Evolutionary conservation across 116 monocot species (phyloP).

Genomic region (Phalaenopsis hybrid): DNA sequence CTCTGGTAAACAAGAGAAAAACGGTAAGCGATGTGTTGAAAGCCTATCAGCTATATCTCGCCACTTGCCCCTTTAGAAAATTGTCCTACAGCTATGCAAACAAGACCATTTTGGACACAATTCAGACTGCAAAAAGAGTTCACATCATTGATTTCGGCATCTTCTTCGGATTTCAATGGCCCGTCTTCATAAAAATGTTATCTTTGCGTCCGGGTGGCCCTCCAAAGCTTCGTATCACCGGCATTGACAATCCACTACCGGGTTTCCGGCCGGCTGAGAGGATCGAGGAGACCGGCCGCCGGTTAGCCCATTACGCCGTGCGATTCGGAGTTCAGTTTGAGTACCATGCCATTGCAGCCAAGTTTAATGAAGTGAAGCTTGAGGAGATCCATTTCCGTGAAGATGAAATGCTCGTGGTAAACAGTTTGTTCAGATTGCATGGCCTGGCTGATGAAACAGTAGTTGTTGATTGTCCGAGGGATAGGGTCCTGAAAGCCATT

Average conservation of each 20-base stretch:
- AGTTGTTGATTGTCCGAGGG: constrained; percentile 15
- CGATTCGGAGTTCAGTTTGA: constrained; percentile 25
- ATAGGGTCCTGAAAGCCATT: constrained; percentile 16
- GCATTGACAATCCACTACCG: constrained; percentile 22
- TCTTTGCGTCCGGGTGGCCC: not conserved
- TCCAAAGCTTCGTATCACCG: constrained; percentile 23
- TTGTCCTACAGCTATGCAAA: constrained; percentile 10
- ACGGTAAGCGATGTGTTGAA: constrained; percentile 18
- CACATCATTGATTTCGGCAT: constrained; percentile 41
- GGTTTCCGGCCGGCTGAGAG: constrained; percentile 26
- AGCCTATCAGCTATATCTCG: constrained; percentile 13
- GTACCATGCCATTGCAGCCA: constrained; percentile 20
- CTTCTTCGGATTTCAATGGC: constrained; percentile 46
- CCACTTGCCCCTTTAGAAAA: constrained; percentile 19
- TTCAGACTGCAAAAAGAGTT: constrained; percentile 23
- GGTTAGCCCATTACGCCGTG: constrained; percentile 23
- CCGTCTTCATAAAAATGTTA: constrained; percentile 23
- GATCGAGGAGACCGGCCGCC: constrained; percentile 20
- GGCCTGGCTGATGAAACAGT: constrained; percentile 19
- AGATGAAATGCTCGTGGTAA: constrained; percentile 22
- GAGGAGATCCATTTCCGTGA: constrained; percentile 18
- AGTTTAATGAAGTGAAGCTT: constrained; percentile 15
- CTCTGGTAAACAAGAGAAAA: not conserved
- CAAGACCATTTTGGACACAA: constrained; percentile 13
- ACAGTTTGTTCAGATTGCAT: constrained; percentile 13